phyloP scores from a whole-genome alignment of 805 yeast species.

The Nematodospora valgi region DNA sequence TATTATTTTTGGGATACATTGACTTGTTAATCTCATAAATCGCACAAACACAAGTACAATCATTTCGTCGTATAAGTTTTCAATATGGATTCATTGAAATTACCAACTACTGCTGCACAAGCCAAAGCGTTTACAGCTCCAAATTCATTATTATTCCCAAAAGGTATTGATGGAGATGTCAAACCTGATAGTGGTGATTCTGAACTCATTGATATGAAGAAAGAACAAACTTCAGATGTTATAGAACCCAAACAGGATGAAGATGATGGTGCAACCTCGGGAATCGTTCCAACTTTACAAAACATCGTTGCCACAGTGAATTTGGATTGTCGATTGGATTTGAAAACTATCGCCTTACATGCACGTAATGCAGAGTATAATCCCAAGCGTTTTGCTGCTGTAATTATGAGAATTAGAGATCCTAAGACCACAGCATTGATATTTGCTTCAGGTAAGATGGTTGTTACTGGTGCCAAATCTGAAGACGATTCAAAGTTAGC shows the following conservation, averaged over 20 bases:
- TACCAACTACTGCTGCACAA: constrained; percentile 75
- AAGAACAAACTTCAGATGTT: too few relatives aligned
- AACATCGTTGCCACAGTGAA: constrained; percentile 98
- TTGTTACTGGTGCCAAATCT: constrained; percentile 98
- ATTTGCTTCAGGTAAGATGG: constrained; percentile 99
- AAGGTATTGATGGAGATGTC: constrained; percentile 36
- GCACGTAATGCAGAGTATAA: constrained; percentile 99
- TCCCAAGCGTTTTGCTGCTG: constrained; percentile 98
- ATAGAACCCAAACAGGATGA: constrained; percentile 43
- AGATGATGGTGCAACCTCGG: constrained; percentile 80
- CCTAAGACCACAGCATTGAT: constrained; percentile 97
- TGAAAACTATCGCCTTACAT: constrained; percentile 95
- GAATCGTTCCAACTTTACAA: constrained; percentile 92
- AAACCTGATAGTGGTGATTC: neutral
- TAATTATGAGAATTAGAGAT: constrained; percentile 97
- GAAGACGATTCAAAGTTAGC: constrained; percentile 99
- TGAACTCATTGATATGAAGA: too few relatives aligned
- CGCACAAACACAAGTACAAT: constrained; percentile 6
- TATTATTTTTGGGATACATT: constrained; percentile 36
- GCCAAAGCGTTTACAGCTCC: constrained; percentile 72
- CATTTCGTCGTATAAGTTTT: constrained; percentile 7
- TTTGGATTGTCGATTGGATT: constrained; percentile 90
- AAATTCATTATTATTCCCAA: constrained; percentile 61
- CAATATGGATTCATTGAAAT: constrained; percentile 75
- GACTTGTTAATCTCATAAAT: constrained; percentile 33